Conservation (phyloP, 2,329 filamentous ascomycete genomes). For the Immersiporthe knoxdaviesiana region DNA sequence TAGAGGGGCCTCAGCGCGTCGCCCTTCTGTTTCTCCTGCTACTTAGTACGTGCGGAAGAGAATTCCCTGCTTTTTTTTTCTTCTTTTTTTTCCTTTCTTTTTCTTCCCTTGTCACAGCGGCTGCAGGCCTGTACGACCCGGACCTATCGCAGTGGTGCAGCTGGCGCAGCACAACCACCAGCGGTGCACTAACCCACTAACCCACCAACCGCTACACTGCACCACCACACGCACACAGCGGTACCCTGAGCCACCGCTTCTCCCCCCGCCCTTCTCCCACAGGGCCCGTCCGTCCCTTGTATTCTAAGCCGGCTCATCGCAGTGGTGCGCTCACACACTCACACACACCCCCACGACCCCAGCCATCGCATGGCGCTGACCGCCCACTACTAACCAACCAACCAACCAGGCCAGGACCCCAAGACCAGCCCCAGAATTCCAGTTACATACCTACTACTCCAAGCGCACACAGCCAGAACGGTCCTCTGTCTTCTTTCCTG, state of each 20-base stretch:
- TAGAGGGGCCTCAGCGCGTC: not conserved
- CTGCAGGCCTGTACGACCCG: not conserved
- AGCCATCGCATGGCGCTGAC: slow-evolving; percentile 8
- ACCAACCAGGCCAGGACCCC: not conserved
- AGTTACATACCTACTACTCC: no score
- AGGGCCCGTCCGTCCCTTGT: not conserved
- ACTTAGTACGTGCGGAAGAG: not conserved
- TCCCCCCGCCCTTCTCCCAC: not conserved
- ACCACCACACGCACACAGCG: not conserved
- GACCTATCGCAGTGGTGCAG: not conserved
- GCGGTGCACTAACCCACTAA: not conserved
- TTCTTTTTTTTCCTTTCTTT: not conserved
- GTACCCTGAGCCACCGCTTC: not conserved
- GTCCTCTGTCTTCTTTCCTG: not conserved
- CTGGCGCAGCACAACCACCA: not conserved
- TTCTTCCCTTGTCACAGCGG: not conserved
- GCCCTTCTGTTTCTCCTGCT: not conserved
- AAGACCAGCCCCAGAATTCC: not conserved
- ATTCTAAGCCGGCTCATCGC: no score
- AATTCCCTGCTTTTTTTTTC: not conserved
- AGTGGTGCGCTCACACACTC: no score
- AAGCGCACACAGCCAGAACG: not conserved
- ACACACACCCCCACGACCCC: not conserved
- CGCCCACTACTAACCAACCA: not conserved
- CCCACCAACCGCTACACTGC: not conserved